These are phyloP conservation scores for Huntiella abstrusa DNA, from an alignment of 2,329 filamentous ascomycete genomes.

Conservation along the genomic window DNA sequence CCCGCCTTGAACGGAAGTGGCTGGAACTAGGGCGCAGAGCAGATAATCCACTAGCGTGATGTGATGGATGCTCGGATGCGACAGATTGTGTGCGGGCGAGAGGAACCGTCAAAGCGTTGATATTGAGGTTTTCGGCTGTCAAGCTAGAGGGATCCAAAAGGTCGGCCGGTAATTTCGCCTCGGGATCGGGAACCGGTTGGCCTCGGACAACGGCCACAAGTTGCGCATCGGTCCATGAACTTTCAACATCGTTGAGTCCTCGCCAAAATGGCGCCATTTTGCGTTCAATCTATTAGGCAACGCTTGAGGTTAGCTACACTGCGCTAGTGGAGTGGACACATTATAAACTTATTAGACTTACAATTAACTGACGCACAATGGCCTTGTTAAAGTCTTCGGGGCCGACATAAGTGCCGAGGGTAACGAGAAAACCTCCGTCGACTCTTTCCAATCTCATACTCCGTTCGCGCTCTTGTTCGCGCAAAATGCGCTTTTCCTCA, in stretches of 20 bases:
- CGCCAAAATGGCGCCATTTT: slow-evolving; percentile 89
- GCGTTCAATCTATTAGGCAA: slow-evolving; percentile 56
- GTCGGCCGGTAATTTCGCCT: slow-evolving; percentile 55
- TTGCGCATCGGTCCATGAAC: slow-evolving; percentile 86
- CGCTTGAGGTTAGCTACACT: not conserved
- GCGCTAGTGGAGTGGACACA: not conserved
- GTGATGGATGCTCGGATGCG: slow-evolving; percentile 44
- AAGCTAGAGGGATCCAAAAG: slow-evolving; percentile 27
- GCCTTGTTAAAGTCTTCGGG: slow-evolving; percentile 84
- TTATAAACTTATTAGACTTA: slow-evolving; percentile 22
- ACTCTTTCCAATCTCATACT: slow-evolving; percentile 85
- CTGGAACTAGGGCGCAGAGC: slow-evolving; percentile 44
- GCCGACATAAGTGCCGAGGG: slow-evolving; percentile 81
- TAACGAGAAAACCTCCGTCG: slow-evolving; percentile 87
- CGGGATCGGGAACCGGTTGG: slow-evolving; percentile 63
- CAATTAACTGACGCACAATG: slow-evolving; percentile 76
- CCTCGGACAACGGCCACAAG: slow-evolving; percentile 80
- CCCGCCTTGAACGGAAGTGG: slow-evolving; percentile 54
- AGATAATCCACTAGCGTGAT: slow-evolving; percentile 18
- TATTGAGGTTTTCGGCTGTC: slow-evolving; percentile 29
- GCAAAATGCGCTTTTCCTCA: slow-evolving; percentile 58
- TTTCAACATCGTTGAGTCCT: slow-evolving; percentile 72
- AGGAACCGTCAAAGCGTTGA: slow-evolving; percentile 46
- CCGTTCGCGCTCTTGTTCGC: slow-evolving; percentile 69
- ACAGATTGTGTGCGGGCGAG: slow-evolving; percentile 57